These are phyloP conservation scores for Cicer arietinum DNA, from an alignment of 306 rosid species.

Conservation along the genomic window DNA sequence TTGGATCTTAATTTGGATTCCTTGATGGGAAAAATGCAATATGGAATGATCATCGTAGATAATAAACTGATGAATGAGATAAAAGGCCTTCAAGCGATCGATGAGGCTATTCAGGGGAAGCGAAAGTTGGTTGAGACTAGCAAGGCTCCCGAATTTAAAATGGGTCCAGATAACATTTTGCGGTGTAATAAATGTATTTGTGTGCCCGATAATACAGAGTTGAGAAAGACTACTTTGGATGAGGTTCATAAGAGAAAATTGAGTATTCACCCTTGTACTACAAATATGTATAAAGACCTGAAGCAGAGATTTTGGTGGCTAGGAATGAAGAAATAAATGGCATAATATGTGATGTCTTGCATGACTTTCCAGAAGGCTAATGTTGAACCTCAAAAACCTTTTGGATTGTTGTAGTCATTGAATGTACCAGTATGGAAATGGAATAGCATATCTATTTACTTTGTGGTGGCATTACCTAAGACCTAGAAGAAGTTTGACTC, in stretches of 20 bases:
- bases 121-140: background rate
- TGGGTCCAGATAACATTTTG: background rate
- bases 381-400: background rate
- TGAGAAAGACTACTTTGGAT: background rate
- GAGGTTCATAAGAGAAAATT: background rate
- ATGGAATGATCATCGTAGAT: background rate
- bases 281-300: background rate
- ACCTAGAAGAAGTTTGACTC: background rate
- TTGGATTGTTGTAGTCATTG: background rate
- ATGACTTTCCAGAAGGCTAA: background rate
- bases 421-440: background rate
- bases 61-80: background rate
- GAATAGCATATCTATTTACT: background rate
- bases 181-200: background rate
- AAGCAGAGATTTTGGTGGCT: background rate
- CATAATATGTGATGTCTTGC: background rate
- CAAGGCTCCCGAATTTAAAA: background rate
- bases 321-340: background rate
- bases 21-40: background rate
- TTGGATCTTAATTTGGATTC: background rate
- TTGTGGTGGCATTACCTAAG: background rate
- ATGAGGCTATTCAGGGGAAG: background rate
- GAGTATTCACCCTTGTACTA: too few species aligned
- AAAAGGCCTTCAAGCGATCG: background rate
- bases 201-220: background rate